Evolutionary conservation across 345 rosid genomes (phyloP), one percentile per base, ranked within the genome.

Genomic region (Brassica cretica): DNA sequence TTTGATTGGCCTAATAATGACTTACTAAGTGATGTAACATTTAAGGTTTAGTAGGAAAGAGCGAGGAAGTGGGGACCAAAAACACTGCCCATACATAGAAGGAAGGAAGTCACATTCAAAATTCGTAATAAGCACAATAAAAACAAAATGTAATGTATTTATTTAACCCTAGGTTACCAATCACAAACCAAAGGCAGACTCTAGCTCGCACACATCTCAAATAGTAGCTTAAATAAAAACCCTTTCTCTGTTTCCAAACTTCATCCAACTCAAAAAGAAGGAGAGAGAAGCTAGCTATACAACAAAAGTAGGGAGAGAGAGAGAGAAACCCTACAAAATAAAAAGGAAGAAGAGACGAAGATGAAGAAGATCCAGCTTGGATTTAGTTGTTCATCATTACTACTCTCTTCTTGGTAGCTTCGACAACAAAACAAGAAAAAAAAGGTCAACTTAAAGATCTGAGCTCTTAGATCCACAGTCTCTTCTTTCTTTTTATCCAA

Each of bases 41-140:
- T 35, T 56, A 65, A 56, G 76, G 27, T 72, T 77, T 16, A 66
- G 56, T 11, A 5, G 14, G 59, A 74, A 78, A 64, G 37, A 66
- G 75, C 73, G 78, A 21, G 30, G 76, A 62, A 72, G 84, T 78
- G 87, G 93, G 95, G 88, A 82, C 90, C 87, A 85, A 80, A 81
- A 25, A 86, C 89, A 86, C 92, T 84, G 86, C 86, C 93, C 86
- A 73, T 78, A 73, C 74, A 69, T 21, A 33, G n/a, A 65, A 66
- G 76, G 79, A 76, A 77, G 60, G 79, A 76, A 77, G 60, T 51
- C 80, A 82, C 80, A 55, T 37, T 82, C 80, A 72, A 68, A 77
- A 82, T 81, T 71, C 63, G 83, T 78, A 73, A 53, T 41, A 41
- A 71, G 74, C 81, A 81, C 74, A 78, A 49, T 80, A 70, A 82